Evolutionary conservation across 2,329 filamentous ascomycete species (phyloP).

Genomic region (Pyrenochaeta sp.): DNA sequence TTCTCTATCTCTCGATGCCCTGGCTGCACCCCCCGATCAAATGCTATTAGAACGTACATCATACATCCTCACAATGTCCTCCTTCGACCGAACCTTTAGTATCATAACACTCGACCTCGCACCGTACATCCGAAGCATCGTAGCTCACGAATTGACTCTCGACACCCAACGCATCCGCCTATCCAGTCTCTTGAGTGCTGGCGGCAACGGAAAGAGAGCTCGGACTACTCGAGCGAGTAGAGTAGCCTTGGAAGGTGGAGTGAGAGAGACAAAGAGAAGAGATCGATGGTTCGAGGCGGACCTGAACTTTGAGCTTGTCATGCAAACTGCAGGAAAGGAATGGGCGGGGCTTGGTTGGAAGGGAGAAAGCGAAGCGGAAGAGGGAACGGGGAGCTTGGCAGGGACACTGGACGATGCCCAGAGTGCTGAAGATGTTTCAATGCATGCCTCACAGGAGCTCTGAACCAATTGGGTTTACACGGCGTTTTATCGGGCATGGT

Average conservation of each 20-base stretch:
- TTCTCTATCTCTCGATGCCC: constrained; percentile 60
- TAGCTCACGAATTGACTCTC: constrained; percentile 75
- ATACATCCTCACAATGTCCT: constrained; percentile 69
- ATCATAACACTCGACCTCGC: constrained; percentile 80
- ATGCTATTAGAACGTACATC: constrained; percentile 41
- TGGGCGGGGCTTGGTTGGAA: constrained; percentile 51
- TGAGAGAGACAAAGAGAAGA: constrained; percentile 70
- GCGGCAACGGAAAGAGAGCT: constrained; percentile 65
- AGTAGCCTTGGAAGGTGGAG: constrained; percentile 79
- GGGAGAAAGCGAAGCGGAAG: constrained; percentile 6
- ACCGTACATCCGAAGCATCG: constrained; percentile 88
- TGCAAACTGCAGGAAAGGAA: constrained; percentile 64
- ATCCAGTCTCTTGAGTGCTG: constrained; percentile 69
- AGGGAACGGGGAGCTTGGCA: constrained; percentile 11
- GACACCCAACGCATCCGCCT: constrained; percentile 72
- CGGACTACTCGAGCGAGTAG: constrained; percentile 78
- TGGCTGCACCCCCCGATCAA: constrained; percentile 51
- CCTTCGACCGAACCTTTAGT: constrained; percentile 75
- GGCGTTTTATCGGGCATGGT: background rate
- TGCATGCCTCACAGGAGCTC: background rate
- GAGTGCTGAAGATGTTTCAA: constrained; percentile 1
- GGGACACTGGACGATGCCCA: constrained; percentile 15
- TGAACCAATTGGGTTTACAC: background rate
- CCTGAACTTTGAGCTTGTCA: constrained; percentile 68
- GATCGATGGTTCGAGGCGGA: constrained; percentile 76